Conservation (phyloP, 371 early-diverging fungal genomes). For the Actinomortierella ambigua region DNA sequence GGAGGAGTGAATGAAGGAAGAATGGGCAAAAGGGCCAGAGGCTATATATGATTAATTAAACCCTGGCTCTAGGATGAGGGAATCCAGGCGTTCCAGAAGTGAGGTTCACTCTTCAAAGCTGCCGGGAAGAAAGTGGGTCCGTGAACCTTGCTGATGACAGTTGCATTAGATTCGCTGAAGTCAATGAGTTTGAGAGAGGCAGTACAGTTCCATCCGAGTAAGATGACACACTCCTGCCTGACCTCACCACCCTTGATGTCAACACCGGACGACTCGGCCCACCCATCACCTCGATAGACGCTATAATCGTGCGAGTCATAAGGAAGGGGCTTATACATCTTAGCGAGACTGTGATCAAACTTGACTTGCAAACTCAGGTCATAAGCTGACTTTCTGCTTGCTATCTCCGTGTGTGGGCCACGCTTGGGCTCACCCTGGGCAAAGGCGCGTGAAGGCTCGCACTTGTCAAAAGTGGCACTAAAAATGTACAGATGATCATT, state of each 20-base stretch:
- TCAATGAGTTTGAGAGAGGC: too few species aligned
- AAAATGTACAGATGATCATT: slow-evolving; percentile 10
- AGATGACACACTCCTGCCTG: slow-evolving; percentile 19
- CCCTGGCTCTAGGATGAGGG: too few species aligned
- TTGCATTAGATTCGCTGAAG: too few species aligned
- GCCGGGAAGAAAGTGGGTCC: too few species aligned
- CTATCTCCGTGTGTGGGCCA: slow-evolving; percentile 2
- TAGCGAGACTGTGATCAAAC: slow-evolving; percentile 12
- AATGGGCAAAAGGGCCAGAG: too few species aligned
- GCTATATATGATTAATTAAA: too few species aligned
- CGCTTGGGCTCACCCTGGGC: slow-evolving; percentile 13
- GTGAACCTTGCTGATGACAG: too few species aligned
- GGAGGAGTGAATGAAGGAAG: too few species aligned
- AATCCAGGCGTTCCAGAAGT: too few species aligned
- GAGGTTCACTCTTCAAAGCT: too few species aligned
- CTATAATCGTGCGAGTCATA: slow-evolving; percentile 7
- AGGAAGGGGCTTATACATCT: slow-evolving; percentile 12
- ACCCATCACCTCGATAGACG: slow-evolving; percentile 7
- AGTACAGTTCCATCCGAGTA: slow-evolving; percentile 19
- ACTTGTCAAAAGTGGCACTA: slow-evolving; percentile 16
- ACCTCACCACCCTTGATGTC: slow-evolving; percentile 10
- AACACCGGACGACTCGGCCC: slow-evolving; percentile 7
- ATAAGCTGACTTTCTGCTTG: slow-evolving; percentile 14
- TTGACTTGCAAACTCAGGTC: slow-evolving; percentile 18
- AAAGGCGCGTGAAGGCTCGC: slow-evolving; percentile 3